phyloP scores from a whole-genome alignment of 495 filamentous ascomycete genomes.

The Trichoderma gamsii region DNA sequence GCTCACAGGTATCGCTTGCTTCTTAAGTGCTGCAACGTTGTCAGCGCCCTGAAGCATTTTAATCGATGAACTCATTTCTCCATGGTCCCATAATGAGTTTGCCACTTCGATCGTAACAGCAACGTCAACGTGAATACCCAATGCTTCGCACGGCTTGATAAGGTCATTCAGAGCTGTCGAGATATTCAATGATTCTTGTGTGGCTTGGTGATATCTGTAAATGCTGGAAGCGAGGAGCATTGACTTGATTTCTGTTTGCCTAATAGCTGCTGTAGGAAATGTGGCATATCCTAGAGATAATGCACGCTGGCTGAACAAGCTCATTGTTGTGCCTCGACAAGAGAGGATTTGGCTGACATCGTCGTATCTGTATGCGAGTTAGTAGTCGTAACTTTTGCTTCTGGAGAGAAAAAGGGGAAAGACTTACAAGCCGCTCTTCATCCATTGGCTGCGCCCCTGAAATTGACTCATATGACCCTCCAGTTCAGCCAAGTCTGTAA shows the following conservation, averaged over 20 bases:
- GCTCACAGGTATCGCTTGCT: slow-evolving; percentile 67
- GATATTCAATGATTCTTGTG: slow-evolving; percentile 78
- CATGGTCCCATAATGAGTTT: slow-evolving; percentile 90
- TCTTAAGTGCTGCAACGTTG: slow-evolving; percentile 53
- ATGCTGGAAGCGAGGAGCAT: slow-evolving; percentile 69
- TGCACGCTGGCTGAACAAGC: slow-evolving; percentile 63
- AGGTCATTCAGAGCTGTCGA: slow-evolving; percentile 75
- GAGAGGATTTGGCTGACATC: slow-evolving; percentile 77
- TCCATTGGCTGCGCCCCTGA: slow-evolving; percentile 62
- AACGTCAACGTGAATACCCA: slow-evolving; percentile 70
- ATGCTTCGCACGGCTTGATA: slow-evolving; percentile 54
- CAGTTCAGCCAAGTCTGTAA: slow-evolving; percentile 52
- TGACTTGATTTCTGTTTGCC: slow-evolving; percentile 63
- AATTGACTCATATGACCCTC: slow-evolving; percentile 57
- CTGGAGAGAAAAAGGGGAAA: slow-evolving; percentile 13
- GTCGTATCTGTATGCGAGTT: slow-evolving; percentile 53
- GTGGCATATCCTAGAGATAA: slow-evolving; percentile 54
- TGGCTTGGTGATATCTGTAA: slow-evolving; percentile 67
- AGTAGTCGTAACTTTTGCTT: slow-evolving; percentile 19
- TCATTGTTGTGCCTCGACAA: slow-evolving; percentile 74
- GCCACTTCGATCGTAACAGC: slow-evolving; percentile 72
- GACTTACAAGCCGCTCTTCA: slow-evolving; percentile 67
- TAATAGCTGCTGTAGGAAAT: slow-evolving; percentile 54
- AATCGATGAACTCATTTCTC: slow-evolving; percentile 86
- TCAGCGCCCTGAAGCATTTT: slow-evolving; percentile 74